Evolutionary conservation across 2,329 filamentous ascomycete genomes (phyloP), one percentile per base, ranked within the genome.

Genomic region (Fusarium penzigii): DNA sequence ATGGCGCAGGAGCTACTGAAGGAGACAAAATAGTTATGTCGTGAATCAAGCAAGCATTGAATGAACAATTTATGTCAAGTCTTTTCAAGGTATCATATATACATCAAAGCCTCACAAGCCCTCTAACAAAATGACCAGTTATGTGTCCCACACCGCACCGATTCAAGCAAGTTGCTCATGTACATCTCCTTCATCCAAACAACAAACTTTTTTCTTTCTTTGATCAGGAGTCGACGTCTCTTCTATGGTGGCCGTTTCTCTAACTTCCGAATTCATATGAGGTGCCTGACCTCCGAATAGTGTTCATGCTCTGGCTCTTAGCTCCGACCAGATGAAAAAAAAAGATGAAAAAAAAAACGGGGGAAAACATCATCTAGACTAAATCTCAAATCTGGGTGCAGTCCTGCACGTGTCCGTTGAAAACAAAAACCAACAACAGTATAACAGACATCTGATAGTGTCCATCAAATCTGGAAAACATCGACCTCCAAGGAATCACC

Each of bases 1-100:
- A 75, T 80, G 65, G 92, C 78, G 1, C 71, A 68, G 60, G 68
- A 72, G 57, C 45, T 74, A 8, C 45, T 76, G 3, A 55, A 55
- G 16, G 42, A 53, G 6, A 48, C 50, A n/a, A 41, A 42, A n/a
- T 25, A 38, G 17, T 48, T 50, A 36, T 36, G 10, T 14, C 10
- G 3, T 12, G 32, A 11, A 36, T 36, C 10, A 16, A 39, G 39
- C 41, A 34, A 34, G 55, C 17, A 55, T 48, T 43, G 36, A 17
- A 13, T 36, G 25, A 17, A 11, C 43, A 45, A 44, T n/a, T 25
- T 25, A 25, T 25, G 20, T 25, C 20, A 25, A 25, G 20, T 25
- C 7, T 25, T 25, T 7, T 7, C 20, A 25, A 25, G 20, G 20
- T 25, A 25, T 25, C 20, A 25, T 25, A 5, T 25, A 25, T 25